phyloP scores from a whole-genome alignment of 306 rosid genomes.

The Macrotyloma uniflorum region DNA sequence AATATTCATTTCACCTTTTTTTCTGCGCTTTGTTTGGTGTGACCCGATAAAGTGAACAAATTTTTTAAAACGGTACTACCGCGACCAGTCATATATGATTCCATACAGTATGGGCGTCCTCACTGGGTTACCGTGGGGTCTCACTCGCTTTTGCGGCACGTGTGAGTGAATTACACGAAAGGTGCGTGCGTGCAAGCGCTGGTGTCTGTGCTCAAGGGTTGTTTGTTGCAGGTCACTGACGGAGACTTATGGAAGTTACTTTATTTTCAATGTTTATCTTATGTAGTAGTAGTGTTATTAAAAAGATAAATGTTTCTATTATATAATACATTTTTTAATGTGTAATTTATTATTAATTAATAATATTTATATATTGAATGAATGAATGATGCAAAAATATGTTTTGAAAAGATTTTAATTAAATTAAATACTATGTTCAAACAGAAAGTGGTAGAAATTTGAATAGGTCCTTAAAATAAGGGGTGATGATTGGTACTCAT shows the following conservation, averaged over 20 bases:
- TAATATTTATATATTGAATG: too few relatives aligned
- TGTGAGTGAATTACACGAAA: not conserved
- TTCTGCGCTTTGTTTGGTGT: constrained; percentile 38
- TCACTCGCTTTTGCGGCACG: not conserved
- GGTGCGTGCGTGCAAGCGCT: not conserved
- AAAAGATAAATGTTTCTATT: not conserved
- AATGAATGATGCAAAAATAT: too few relatives aligned
- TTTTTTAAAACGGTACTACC: not conserved
- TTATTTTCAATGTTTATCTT: too few relatives aligned
- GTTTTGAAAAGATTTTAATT: too few relatives aligned
- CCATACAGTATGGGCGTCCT: constrained; percentile 30
- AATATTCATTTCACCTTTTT: constrained; percentile 52
- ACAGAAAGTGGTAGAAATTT: not conserved
- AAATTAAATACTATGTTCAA: not conserved
- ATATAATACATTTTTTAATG: too few relatives aligned
- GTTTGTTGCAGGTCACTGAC: not conserved
- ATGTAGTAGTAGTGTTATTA: not conserved
- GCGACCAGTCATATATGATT: not conserved
- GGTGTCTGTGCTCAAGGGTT: not conserved
- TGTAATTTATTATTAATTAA: too few relatives aligned
- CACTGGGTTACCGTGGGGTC: constrained; percentile 29
- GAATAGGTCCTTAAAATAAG: not conserved
- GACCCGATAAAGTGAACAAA: constrained; percentile 27
- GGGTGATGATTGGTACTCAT: not conserved
- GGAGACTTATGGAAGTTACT: not conserved